phyloP scores from a whole-genome alignment of 306 rosid genomes.

The Calophaca sinica region DNA sequence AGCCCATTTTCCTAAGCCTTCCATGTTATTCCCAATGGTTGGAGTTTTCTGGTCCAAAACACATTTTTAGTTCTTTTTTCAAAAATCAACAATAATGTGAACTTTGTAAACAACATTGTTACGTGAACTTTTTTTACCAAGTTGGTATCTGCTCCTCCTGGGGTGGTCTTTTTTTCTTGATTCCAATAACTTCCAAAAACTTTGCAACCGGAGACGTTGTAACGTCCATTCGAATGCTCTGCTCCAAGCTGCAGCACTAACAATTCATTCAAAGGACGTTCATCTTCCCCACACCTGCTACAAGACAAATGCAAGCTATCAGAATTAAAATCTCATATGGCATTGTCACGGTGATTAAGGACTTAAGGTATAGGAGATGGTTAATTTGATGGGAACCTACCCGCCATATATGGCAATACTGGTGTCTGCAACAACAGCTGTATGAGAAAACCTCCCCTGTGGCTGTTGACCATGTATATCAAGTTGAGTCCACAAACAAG shows the following conservation, averaged over 20 bases:
- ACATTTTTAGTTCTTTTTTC: slow-evolving; percentile 33
- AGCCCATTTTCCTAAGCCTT: slow-evolving; percentile 54
- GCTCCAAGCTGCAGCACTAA: slow-evolving; percentile 86
- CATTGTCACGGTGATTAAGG: background rate
- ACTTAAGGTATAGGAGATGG: background rate
- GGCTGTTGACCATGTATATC: slow-evolving; percentile 78
- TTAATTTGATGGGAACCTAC: slow-evolving; percentile 49
- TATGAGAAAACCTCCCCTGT: slow-evolving; percentile 94
- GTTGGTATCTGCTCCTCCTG: slow-evolving; percentile 48
- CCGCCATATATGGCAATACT: slow-evolving; percentile 91
- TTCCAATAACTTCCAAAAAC: slow-evolving; percentile 79
- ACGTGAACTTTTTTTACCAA: slow-evolving; percentile 50
- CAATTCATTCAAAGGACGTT: slow-evolving; percentile 87
- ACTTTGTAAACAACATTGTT: background rate
- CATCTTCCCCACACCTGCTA: slow-evolving; percentile 94
- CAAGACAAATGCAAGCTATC: slow-evolving; percentile 24
- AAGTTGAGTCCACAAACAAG: slow-evolving; percentile 82
- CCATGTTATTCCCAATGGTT: slow-evolving; percentile 56
- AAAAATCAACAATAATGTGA: background rate
- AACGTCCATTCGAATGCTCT: slow-evolving; percentile 67
- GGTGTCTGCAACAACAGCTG: slow-evolving; percentile 76
- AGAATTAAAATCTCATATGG: background rate
- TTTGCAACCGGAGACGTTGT: slow-evolving; percentile 76
- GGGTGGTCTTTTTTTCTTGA: slow-evolving; percentile 58
- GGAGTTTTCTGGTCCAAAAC: slow-evolving; percentile 60